A percentile compares a stretch with the other conserved stretches of the same genome.
Evolutionary conservation across 2,329 filamentous ascomycete genomes (phyloP).

Genomic region (Nigrospora oryzae): DNA sequence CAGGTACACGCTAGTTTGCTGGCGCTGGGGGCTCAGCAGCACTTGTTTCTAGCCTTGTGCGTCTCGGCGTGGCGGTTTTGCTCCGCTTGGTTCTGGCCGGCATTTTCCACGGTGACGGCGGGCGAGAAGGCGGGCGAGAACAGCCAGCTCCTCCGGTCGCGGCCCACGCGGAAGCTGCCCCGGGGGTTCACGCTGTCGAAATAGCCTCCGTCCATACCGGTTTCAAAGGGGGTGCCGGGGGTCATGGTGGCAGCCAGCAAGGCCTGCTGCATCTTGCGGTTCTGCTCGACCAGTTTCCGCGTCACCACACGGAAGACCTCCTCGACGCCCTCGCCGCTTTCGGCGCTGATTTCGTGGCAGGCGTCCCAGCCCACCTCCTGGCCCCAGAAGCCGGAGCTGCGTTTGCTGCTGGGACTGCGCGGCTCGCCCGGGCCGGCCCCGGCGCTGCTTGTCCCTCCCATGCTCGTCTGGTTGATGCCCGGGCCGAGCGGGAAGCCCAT

Average conservation of each 20-base stretch:
- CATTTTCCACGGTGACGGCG: constrained; percentile 40
- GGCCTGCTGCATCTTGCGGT: constrained; percentile 53
- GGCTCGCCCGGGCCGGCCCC: constrained; percentile 33
- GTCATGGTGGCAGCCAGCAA: constrained; percentile 45
- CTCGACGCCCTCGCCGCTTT: constrained; percentile 90
- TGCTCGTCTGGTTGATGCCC: constrained; percentile 12
- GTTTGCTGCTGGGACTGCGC: constrained; percentile 53
- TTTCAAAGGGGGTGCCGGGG: constrained; percentile 37
- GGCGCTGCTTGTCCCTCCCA: constrained; percentile 26
- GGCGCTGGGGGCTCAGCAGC: neutral
- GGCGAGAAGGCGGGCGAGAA: constrained; percentile 47
- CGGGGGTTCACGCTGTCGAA: constrained; percentile 40
- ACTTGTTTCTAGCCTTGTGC: constrained; percentile 2
- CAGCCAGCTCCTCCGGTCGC: constrained; percentile 51
- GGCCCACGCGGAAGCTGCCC: constrained; percentile 48
- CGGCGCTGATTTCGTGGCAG: constrained; percentile 92
- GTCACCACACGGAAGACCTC: constrained; percentile 78
- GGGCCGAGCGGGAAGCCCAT: constrained; percentile 15
- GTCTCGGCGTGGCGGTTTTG: constrained; percentile 2
- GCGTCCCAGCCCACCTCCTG: constrained; percentile 94
- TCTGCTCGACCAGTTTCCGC: constrained; percentile 55
- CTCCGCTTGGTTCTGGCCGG: constrained; percentile 7
- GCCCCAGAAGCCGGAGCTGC: constrained; percentile 76
- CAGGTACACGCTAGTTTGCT: no score
- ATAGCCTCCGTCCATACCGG: constrained; percentile 28